These are phyloP conservation scores for Neckera pumila DNA, from an alignment of 225 moss, liverwort and hornwort species.

Conservation along the genomic window DNA sequence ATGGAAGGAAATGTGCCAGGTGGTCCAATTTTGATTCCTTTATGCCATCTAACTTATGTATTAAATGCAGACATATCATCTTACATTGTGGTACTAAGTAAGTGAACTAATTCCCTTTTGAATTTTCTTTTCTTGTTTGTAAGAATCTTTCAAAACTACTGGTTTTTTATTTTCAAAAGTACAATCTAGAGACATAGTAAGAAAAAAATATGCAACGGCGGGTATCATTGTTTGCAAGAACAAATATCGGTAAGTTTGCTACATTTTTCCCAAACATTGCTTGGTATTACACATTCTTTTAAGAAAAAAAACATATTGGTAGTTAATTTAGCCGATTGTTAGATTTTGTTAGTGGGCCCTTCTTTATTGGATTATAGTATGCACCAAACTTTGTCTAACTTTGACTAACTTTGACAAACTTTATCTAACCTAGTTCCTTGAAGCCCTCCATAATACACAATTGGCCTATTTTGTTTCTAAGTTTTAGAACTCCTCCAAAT, in stretches of 20 bases:
- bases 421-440: not conserved
- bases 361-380: fast-evolving
- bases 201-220: fast-evolving
- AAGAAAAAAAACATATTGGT: not conserved
- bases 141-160: too few relatives aligned
- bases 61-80: not conserved
- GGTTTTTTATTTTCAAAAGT: not conserved
- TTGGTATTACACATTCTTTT: not conserved
- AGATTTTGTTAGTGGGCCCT: not conserved
- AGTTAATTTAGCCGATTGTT: fast-evolving
- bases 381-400: not conserved
- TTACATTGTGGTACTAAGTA: not conserved
- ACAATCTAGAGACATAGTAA: not conserved
- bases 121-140: not conserved
- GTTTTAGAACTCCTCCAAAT: not conserved
- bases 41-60: not conserved
- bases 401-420: not conserved
- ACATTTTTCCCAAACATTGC: too few relatives aligned
- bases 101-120: not conserved
- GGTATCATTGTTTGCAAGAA: not conserved
- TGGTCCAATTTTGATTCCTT: not conserved
- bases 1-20: not conserved
- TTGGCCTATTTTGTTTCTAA: not conserved
- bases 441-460: fast-evolving
- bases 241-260: not conserved